phyloP scores from a whole-genome alignment of 805 yeast genomes.

The Metschnikowia bowlesiae region DNA sequence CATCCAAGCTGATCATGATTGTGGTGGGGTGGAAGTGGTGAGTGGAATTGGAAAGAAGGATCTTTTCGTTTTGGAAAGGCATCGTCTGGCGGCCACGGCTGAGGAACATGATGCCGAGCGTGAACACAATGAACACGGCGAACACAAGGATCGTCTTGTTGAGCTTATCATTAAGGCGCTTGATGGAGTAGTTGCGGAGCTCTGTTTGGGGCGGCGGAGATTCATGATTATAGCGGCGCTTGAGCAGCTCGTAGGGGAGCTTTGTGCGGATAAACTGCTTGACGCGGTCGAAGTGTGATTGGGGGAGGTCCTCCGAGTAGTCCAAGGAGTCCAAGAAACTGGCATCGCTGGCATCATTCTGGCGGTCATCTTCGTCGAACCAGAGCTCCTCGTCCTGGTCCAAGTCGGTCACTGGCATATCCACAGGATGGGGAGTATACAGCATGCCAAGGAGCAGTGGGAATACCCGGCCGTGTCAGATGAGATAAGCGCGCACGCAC shows the following conservation, averaged over 20 bases:
- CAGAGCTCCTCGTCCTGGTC: constrained; percentile 40
- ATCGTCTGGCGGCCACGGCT: neutral
- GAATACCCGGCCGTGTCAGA: neutral
- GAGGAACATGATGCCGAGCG: constrained; percentile 8
- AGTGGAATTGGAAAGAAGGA: constrained; percentile 54
- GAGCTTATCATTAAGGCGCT: constrained; percentile 22
- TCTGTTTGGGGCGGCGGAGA: neutral
- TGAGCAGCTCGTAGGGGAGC: neutral
- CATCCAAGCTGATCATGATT: constrained; percentile 74
- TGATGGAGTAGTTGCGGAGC: constrained; percentile 23
- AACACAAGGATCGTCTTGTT: constrained; percentile 14
- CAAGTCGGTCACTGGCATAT: constrained; percentile 53
- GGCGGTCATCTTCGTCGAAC: constrained; percentile 16
- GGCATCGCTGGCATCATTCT: neutral
- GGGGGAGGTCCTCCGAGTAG: neutral
- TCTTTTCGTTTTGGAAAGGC: constrained; percentile 9
- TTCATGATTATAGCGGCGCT: neutral
- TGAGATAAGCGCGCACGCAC: no score
- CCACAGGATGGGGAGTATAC: constrained; percentile 36
- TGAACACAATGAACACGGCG: constrained; percentile 10
- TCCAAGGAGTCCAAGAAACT: constrained; percentile 16
- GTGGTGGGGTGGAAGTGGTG: constrained; percentile 75
- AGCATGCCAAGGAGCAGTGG: neutral
- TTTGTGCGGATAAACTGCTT: neutral
- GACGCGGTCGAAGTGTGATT: neutral